Conservation (phyloP, 495 filamentous ascomycete species). For the Cenococcum geophilum region DNA sequence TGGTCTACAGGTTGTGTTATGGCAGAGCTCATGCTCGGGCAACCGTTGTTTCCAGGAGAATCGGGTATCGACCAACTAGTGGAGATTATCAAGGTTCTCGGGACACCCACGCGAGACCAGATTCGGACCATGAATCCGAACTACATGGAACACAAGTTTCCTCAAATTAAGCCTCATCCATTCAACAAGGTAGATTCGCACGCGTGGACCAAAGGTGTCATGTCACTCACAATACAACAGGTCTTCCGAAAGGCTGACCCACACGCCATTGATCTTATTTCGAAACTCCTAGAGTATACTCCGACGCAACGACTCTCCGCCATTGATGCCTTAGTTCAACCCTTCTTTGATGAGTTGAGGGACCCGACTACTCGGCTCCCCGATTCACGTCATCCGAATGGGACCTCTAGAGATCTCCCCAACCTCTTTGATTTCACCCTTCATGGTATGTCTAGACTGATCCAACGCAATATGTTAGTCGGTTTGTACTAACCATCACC, state of each 20-base stretch:
- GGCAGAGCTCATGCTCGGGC: conserved; percentile 98
- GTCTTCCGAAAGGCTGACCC: conserved; percentile 92
- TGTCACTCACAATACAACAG: conserved; percentile 38
- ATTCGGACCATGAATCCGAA: conserved; percentile 99
- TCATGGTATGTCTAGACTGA: conserved; percentile 62
- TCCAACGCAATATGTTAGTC: conserved; percentile 13
- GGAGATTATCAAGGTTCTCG: conserved; percentile 98
- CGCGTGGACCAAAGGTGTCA: background rate
- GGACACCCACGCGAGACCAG: conserved; percentile 95
- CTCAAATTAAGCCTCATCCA: conserved; percentile 98
- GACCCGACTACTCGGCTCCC: conserved; percentile 82
- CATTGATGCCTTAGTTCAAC: conserved; percentile 94
- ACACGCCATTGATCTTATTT: conserved; percentile 93
- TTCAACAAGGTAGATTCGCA: conserved; percentile 71
- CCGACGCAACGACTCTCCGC: conserved; percentile 91
- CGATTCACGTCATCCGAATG: conserved; percentile 82
- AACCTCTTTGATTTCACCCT: conserved; percentile 86
- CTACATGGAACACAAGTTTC: conserved; percentile 99
- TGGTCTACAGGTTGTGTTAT: conserved; percentile 99
- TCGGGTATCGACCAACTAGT: conserved; percentile 98
- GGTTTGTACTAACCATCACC: conserved; percentile 19
- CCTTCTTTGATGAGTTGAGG: conserved; percentile 95
- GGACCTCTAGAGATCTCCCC: conserved; percentile 72
- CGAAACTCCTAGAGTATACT: conserved; percentile 88
- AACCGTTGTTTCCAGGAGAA: conserved; percentile 97